phyloP scores from a whole-genome alignment of 495 filamentous ascomycete species.

The Aeminium ludgeri region DNA sequence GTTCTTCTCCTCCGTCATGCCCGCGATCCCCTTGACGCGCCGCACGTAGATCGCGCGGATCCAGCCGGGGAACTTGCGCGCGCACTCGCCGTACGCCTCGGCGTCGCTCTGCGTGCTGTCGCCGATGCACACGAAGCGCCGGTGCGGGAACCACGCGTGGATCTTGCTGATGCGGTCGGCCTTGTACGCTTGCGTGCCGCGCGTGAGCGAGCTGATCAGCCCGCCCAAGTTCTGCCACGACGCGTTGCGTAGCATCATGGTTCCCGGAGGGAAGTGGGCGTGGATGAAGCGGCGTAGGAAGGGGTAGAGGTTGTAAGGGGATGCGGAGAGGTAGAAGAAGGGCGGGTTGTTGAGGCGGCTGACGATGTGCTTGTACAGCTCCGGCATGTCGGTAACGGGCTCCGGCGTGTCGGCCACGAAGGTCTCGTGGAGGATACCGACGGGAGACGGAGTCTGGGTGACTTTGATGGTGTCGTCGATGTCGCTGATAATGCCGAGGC shows the following conservation, averaged over 20 bases:
- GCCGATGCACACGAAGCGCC: slow-evolving; percentile 69
- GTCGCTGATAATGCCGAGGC: slow-evolving; percentile 81
- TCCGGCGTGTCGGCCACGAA: slow-evolving; percentile 52
- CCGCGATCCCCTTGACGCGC: slow-evolving; percentile 60
- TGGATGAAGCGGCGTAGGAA: slow-evolving; percentile 64
- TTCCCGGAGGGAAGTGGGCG: slow-evolving; percentile 54
- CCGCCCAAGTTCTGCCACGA: slow-evolving; percentile 74
- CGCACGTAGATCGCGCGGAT: slow-evolving; percentile 67
- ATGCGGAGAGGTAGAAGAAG: slow-evolving; percentile 89
- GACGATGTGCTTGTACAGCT: slow-evolving; percentile 54
- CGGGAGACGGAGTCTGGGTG: slow-evolving; percentile 59
- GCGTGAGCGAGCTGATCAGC: slow-evolving; percentile 61
- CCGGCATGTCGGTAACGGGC: slow-evolving; percentile 65
- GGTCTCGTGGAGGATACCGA: slow-evolving; percentile 66
- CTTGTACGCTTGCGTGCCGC: slow-evolving; percentile 78
- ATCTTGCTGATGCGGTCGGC: slow-evolving; percentile 63
- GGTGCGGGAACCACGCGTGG: slow-evolving; percentile 52
- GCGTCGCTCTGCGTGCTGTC: slow-evolving; percentile 88
- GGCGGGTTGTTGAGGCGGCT: slow-evolving; percentile 40
- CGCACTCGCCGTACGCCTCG: slow-evolving; percentile 71
- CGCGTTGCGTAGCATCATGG: slow-evolving; percentile 67
- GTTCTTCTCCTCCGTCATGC: slow-evolving; percentile 57
- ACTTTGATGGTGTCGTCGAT: slow-evolving; percentile 95
- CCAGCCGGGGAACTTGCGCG: slow-evolving; percentile 47
- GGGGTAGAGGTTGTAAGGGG: slow-evolving; percentile 84